These are phyloP conservation scores for Pichia exigua DNA, from an alignment of 805 yeast genomes.

Conservation along the genomic window DNA sequence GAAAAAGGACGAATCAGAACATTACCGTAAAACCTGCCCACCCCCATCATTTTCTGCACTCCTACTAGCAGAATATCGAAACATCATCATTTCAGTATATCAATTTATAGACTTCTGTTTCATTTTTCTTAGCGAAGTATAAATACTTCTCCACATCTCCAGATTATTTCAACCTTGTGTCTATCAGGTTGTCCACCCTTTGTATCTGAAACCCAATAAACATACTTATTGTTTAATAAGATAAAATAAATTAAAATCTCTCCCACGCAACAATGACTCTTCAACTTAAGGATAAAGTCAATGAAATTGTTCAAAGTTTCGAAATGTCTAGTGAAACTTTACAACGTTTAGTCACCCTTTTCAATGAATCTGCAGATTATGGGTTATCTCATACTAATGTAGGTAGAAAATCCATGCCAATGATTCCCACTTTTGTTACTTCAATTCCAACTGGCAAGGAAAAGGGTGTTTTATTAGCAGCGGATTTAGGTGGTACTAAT, in stretches of 20 bases:
- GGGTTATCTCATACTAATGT: conserved; percentile 42
- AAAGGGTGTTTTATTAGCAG: conserved; percentile 76
- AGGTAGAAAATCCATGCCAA: conserved; percentile 52
- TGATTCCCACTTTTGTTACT: conserved; percentile 92
- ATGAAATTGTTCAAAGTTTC: neutral
- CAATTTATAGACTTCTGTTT: neutral
- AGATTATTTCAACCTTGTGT: too few species aligned
- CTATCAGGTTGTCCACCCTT: too few species aligned
- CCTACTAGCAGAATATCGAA: too few species aligned
- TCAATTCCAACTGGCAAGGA: conserved; percentile 81
- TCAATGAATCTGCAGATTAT: conserved; percentile 50
- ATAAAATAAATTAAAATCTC: too few species aligned
- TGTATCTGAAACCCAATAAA: too few species aligned
- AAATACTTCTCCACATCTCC: neutral
- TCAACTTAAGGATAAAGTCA: neutral
- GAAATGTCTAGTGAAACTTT: conserved; percentile 16
- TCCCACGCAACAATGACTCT: neutral
- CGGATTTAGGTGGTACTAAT: conserved; percentile 94
- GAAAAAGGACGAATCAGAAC: too few species aligned
- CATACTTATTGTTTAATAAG: too few species aligned
- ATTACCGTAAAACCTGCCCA: too few species aligned
- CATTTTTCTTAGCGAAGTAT: neutral
- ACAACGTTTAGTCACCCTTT: conserved; percentile 42
- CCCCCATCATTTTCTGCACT: too few species aligned
- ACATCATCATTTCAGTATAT: too few species aligned